phyloP scores from a whole-genome alignment of 2,329 filamentous ascomycete species.

The Pseudopyricularia cyperi region DNA sequence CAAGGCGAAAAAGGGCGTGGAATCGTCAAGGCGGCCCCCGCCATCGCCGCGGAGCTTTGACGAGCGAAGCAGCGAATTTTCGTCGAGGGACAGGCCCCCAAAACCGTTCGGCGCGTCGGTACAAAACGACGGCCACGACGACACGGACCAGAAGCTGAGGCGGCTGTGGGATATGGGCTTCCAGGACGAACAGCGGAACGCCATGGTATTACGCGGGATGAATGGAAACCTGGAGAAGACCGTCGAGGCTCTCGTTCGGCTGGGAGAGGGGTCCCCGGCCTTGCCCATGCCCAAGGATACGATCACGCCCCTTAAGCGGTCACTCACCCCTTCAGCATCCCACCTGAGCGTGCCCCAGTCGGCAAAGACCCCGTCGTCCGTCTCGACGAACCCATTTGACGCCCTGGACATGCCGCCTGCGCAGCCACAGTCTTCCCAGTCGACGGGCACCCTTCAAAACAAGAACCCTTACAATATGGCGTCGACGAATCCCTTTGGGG shows the following conservation, averaged over 20 bases:
- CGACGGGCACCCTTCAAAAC: constrained; percentile 47
- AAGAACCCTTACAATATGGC: constrained; percentile 37
- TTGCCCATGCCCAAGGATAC: constrained; percentile 21
- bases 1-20: constrained; percentile 42
- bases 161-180: constrained; percentile 88
- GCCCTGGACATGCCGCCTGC: constrained; percentile 45
- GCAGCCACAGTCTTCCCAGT: constrained; percentile 50
- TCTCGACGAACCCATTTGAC: constrained; percentile 58
- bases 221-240: constrained; percentile 77
- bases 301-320: constrained; percentile 22
- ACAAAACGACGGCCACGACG: constrained; percentile 34
- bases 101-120: constrained; percentile 58
- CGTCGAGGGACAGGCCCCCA: constrained; percentile 49
- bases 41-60: constrained; percentile 20
- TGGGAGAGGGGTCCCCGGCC: constrained; percentile 55
- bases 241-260: constrained; percentile 68
- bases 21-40: constrained; percentile 15
- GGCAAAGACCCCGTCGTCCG: constrained; percentile 14
- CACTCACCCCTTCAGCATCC: constrained; percentile 37
- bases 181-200: constrained; percentile 66
- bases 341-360: constrained; percentile 10
- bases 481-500: constrained; percentile 59
- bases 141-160: constrained; percentile 62
- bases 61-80: constrained; percentile 19
- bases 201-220: constrained; percentile 67